Base-by-base conservation (phyloP, 2,329 filamentous ascomycete species). In the Sclerotinia nivalis region DNA sequence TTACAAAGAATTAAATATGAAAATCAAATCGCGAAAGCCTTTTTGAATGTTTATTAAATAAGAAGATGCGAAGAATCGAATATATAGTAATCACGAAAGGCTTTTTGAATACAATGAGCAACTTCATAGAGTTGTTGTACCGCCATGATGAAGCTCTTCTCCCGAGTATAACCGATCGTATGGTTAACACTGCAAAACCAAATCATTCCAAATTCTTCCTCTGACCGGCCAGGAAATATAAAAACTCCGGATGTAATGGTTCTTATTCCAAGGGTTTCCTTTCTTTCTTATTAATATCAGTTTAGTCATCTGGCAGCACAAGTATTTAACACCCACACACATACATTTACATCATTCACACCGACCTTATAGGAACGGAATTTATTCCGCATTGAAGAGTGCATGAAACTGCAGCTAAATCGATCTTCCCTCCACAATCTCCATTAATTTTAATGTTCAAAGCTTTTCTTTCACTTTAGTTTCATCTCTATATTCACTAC, bases 131-230 rank as follows among this genome's bases (percentile, higher is more conserved):
- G 2, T 13, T 9, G 31, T n/a, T 58, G 12, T 37, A 40, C 55
- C 20, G 55, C 55, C 55, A 61, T 47, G 15, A 61, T 25, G 37
- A 61, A 20, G 59, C n/a, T 13, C 22, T 61, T 47, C 34, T 25
- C 64, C 64, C 64, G 64, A 40, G 55, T 56, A 8, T 40, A 67
- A 31, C 64, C 64, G 52, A 58, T 13, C 54, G 12, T 7, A 58
- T 47, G 9, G 9, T 15, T 18, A n/a, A 40, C 10, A 40, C 10
- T 20, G 25, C 8, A 18, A 20, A 47, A 13, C 34, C 25, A 45
- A 12, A 22, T 20, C 40, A 66, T 66, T 66, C 62, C 62, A 31
- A 61, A 43, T 15, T 43, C 10, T 43, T 13, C 4, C 3, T 43
- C 40, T 43, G 13, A 5, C 40, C 40, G 4, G 13, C 12, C 40